Conservation (phyloP, 805 yeast species). For the Candida palmyrensis region DNA sequence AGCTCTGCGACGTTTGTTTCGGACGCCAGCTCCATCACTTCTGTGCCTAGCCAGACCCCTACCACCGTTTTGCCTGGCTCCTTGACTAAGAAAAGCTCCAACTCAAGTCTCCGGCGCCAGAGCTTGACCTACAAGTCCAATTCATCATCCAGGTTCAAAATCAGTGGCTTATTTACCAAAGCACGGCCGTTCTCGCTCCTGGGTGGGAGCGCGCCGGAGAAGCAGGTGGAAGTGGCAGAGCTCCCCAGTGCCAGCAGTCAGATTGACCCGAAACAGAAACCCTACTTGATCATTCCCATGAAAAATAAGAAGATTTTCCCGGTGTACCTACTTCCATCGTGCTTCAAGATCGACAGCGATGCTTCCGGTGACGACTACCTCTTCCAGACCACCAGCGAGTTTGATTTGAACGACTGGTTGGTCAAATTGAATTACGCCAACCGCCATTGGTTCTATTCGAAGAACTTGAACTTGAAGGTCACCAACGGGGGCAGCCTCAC, state of each 20-base stretch:
- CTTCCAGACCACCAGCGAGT: constrained; percentile 60
- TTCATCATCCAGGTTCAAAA: constrained; percentile 40
- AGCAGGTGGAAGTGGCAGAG: constrained; percentile 45
- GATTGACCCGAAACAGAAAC: constrained; percentile 45
- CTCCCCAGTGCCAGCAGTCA: constrained; percentile 50
- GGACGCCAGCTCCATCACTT: not conserved
- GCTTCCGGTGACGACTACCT: constrained; percentile 47
- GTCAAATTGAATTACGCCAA: constrained; percentile 41
- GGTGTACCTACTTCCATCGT: constrained; percentile 43
- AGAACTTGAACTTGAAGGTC: constrained; percentile 21
- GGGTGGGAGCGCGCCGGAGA: constrained; percentile 32
- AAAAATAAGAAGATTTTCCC: constrained; percentile 45
- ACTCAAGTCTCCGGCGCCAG: constrained; percentile 28
- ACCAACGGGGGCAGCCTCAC: constrained; percentile 31
- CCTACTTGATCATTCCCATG: constrained; percentile 43
- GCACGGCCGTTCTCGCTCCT: constrained; percentile 58
- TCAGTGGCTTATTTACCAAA: constrained; percentile 54
- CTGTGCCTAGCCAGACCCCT: not conserved
- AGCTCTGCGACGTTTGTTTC: not conserved
- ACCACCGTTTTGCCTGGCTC: constrained; percentile 4
- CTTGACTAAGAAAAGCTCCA: constrained; percentile 25
- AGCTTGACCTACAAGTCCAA: constrained; percentile 35
- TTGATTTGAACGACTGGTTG: constrained; percentile 75
- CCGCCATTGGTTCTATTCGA: constrained; percentile 53
- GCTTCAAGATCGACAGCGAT: constrained; percentile 46